Evolutionary conservation across 2,329 filamentous ascomycete species (phyloP).

Genomic region (Penicillium digitatum): DNA sequence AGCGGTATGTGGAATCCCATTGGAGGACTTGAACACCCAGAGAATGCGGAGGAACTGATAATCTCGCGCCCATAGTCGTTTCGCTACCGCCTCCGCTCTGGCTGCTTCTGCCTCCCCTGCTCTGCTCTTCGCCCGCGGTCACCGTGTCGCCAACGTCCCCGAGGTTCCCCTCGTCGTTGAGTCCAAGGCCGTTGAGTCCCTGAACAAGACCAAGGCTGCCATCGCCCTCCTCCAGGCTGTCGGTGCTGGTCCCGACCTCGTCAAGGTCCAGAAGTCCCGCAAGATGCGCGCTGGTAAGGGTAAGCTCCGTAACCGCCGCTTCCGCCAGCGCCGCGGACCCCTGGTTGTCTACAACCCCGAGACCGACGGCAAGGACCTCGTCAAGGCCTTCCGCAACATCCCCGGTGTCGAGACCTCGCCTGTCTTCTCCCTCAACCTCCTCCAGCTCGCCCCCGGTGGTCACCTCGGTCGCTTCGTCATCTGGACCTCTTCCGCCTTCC

Average conservation of each 20-base stretch:
- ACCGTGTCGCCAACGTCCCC: conserved; percentile 85
- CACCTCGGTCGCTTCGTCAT: conserved; percentile 98
- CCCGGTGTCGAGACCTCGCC: conserved; percentile 95
- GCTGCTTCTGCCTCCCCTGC: conserved; percentile 93
- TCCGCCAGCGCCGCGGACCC: conserved; percentile 96
- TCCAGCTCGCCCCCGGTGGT: conserved; percentile 97
- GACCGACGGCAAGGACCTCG: conserved; percentile 89
- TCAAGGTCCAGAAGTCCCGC: conserved; percentile 93
- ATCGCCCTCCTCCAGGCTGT: conserved; percentile 83
- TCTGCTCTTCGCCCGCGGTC: conserved; percentile 93
- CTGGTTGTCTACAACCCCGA: conserved; percentile 97
- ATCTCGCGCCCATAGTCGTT: conserved; percentile 60
- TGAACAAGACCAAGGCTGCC: conserved; percentile 85
- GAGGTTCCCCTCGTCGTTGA: conserved; percentile 97
- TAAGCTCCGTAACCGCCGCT: conserved; percentile 93
- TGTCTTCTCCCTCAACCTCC: conserved; percentile 92
- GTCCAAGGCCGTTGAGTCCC: conserved; percentile 78
- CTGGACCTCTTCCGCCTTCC: conserved; percentile 97
- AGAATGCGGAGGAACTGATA: conserved; percentile 11
- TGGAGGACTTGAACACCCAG: neutral
- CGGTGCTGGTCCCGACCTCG: conserved; percentile 83
- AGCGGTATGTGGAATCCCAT: conserved; percentile 65
- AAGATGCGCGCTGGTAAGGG: conserved; percentile 99
- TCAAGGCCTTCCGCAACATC: conserved; percentile 97
- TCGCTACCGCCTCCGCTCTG: conserved; percentile 94